Evolutionary conservation across 1,139 yeast genomes (phyloP).

Genomic region (Fermentozyma sake): DNA sequence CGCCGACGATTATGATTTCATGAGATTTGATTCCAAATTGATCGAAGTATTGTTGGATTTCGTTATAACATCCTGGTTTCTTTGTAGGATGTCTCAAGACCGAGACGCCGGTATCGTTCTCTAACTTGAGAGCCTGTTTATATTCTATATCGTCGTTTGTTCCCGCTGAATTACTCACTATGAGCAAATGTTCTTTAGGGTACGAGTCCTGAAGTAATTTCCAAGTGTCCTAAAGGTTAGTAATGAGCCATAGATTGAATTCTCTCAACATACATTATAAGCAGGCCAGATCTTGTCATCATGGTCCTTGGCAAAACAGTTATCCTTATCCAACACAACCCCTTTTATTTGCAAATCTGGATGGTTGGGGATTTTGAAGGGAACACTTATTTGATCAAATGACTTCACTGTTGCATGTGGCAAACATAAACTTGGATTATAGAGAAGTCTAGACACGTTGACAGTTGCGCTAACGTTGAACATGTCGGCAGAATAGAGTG

Average conservation of each 20-base stretch:
- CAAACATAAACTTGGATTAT: conserved; percentile 62
- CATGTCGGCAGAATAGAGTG: conserved; percentile 16
- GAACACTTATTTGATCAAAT: conserved; percentile 59
- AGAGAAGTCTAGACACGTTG: conserved; percentile 56
- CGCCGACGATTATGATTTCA: conserved; percentile 85
- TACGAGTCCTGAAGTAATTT: conserved; percentile 46
- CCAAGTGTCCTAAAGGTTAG: conserved; percentile 46
- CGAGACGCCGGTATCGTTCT: conserved; percentile 63
- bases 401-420: conserved; percentile 64
- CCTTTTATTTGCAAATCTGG: conserved; percentile 50
- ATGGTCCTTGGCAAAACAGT: conserved; percentile 86
- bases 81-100: conserved; percentile 77
- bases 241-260: neutral
- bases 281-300: conserved; percentile 78
- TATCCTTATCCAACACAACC: conserved; percentile 88
- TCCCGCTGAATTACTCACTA: conserved; percentile 94
- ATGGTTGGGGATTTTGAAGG: conserved; percentile 30
- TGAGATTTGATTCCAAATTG: conserved; percentile 46
- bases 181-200: conserved; percentile 63
- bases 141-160: conserved; percentile 66
- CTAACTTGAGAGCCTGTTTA: conserved; percentile 62
- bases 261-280: conserved; percentile 33
- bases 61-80: conserved; percentile 85
- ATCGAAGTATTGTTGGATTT: conserved; percentile 58
- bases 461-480: conserved; percentile 72